Evolutionary conservation across 2,329 filamentous ascomycete genomes (phyloP), one percentile per base, ranked within the genome.

Genomic region (Parafenestella ontariensis): DNA sequence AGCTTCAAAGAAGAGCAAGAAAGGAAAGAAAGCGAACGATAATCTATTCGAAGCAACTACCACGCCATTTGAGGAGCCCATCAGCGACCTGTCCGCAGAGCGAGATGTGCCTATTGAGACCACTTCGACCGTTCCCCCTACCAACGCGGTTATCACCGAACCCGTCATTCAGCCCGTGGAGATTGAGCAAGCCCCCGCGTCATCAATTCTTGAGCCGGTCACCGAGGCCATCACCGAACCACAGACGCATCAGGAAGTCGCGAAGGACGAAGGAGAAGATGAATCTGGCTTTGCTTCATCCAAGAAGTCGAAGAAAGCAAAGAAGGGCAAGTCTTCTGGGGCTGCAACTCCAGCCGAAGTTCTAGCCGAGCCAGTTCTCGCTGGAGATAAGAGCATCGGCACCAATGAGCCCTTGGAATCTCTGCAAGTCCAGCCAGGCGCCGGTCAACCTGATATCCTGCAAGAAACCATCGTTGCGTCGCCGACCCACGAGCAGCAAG

Each of bases 1-100:
- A 53, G 36, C 54, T 44, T 67, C 63, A 18, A 73, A 74, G 60
- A 76, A 76, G 47, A 61, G 56, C 17, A 75, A 74, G 59, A 75
- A 72, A 41, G 64, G 46, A 9, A 73, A 71, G 61, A 72, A 71
- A 42, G 54, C 51, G 2, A 64, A 68, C 41, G 64, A 66, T 11
- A 41, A 36, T 6, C 28, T 21, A 37, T 18, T n/a, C 4, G 18
- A 31, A 15, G 24, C 11, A 28, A 4, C 46, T 52, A 15, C 18
- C 4, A 29, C 43, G 18, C 34, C 40, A 18, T 3, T 39, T 21
- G 34, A 37, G 13, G 21, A 26, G 29, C 24, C 37, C n/a, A 29
- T 29, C 6, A 15, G 3, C 3, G n/a, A 34, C 13, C 36, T 46
- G 17, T 8, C 24, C 10, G 23, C 13, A 3, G 29, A 54, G 28